Conservation (phyloP, 371 early-diverging fungal species). For the Circinella minor region DNA sequence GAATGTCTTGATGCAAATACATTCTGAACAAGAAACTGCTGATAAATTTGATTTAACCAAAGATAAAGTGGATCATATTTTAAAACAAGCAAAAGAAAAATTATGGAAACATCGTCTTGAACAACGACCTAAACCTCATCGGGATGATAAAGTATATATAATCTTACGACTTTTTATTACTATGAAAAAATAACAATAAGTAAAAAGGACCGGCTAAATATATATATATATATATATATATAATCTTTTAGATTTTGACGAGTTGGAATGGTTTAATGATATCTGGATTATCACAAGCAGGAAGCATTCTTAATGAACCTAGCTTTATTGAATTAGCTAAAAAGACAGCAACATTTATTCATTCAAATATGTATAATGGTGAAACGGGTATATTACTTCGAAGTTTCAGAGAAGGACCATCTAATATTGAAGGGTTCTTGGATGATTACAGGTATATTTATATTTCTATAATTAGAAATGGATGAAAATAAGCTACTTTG, state of each 20-base stretch:
- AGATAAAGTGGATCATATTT: slow-evolving; percentile 30
- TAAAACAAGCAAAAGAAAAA: slow-evolving; percentile 37
- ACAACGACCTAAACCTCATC: slow-evolving; percentile 64
- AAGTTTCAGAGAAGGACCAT: slow-evolving; percentile 55
- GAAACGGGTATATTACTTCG: slow-evolving; percentile 41
- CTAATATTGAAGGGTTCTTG: slow-evolving; percentile 57
- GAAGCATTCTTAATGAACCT: slow-evolving; percentile 33
- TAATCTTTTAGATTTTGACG: slow-evolving; percentile 33
- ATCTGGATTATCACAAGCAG: slow-evolving; percentile 52
- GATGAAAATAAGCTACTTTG: neutral
- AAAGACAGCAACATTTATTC: slow-evolving; percentile 56
- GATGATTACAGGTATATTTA: slow-evolving; percentile 64
- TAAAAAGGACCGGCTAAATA: too few relatives aligned
- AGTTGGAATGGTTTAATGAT: slow-evolving; percentile 69
- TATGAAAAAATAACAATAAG: too few relatives aligned
- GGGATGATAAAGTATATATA: slow-evolving; percentile 62
- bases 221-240: too few relatives aligned
- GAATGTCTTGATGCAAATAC: slow-evolving; percentile 60
- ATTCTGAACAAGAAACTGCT: slow-evolving; percentile 51
- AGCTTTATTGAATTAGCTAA: slow-evolving; percentile 42
- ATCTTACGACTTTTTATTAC: neutral
- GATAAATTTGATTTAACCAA: slow-evolving; percentile 30
- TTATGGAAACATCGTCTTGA: slow-evolving; percentile 47
- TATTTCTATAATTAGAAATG: too few relatives aligned
- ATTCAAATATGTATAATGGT: slow-evolving; percentile 44